Percentiles rank a stretch among this genome's conserved stretches.
phyloP scores from a whole-genome alignment of 768 basidiomycete species.

The Amanita brunnescens region DNA sequence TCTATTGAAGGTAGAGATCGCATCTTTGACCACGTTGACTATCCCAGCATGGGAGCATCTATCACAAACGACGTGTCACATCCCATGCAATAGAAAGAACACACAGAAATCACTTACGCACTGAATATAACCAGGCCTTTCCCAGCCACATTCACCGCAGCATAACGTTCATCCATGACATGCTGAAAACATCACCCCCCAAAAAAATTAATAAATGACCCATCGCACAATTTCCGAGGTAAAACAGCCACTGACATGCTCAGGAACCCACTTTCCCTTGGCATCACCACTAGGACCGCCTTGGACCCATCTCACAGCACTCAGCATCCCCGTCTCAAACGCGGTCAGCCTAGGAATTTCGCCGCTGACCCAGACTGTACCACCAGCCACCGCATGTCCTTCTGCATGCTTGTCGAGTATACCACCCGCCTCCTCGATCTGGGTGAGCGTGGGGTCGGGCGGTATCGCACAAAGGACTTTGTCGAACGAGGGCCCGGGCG shows the following conservation, averaged over 20 bases:
- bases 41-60: conserved; percentile 70
- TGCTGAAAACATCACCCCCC: conserved; percentile 32
- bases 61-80: not conserved
- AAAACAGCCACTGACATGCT: conserved; percentile 34
- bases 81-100: not conserved
- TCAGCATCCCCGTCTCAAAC: conserved; percentile 61
- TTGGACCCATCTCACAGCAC: conserved; percentile 55
- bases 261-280: conserved; percentile 39
- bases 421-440: conserved; percentile 49
- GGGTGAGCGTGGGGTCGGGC: conserved; percentile 62
- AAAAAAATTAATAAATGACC: not conserved
- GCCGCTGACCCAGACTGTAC: conserved; percentile 69
- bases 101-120: conserved; percentile 49
- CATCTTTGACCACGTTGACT: conserved; percentile 73
- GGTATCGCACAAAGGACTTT: conserved; percentile 54
- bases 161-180: conserved; percentile 80
- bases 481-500: conserved; percentile 49
- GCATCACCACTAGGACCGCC: conserved; percentile 15
- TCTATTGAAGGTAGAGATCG: conserved; percentile 47
- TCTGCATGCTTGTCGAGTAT: conserved; percentile 44
- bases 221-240: not conserved
- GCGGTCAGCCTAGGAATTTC: conserved; percentile 65
- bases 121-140: conserved; percentile 81
- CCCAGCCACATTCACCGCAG: conserved; percentile 65
- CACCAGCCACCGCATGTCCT: conserved; percentile 58